Base-by-base conservation (phyloP, 2,329 filamentous ascomycete species). In the Cladosporium velox region DNA sequence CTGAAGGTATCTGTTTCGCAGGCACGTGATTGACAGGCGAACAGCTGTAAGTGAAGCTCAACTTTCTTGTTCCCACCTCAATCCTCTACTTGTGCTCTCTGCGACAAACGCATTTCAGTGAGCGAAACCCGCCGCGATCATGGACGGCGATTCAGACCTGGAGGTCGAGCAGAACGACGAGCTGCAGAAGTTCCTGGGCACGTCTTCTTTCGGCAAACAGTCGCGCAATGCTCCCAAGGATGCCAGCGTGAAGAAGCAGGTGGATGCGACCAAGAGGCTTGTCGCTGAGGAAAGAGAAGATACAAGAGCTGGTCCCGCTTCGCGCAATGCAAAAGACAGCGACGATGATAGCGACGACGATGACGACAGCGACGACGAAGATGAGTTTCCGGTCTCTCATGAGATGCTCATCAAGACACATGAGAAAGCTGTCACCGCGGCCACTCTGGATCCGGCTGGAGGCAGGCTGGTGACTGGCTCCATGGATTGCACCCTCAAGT, bases 351-450 rank as follows among this genome's bases (percentile, higher is more conserved):
- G 83, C 62, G 84, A 87, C 58, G 83, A 85, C 26, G 87, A 88
- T 59, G 84, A 87, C 30, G 86, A 86, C 57, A 82, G 83, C 1
- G 87, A 92, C 26, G 91, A 93, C 34, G 91, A 91, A 58, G 93
- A 97, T 73, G 91, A 96, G 72, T 97, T 90, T 70, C 95, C 95
- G 1, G 88, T 96, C 14, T 96, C 95, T 6, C 95, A 99, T 77
- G 93, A 97, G 79, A 86, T 99, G 77, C 83, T 96, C 32, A 84
- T 98, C 76, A 96, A 96, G 79, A 96, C 94, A 15, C 95, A 99
- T 77, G 91, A 95, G 41, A 89, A 91, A 67, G 88, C 93, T 6
- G 87, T 98, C 51, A 97, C 94, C 7, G 90, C 91, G 0, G 85
- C 93, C 65, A 90, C 93, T 2, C 83, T 97, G 58, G 95, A 99